These are phyloP conservation scores for Scytalidium lignicola DNA, from an alignment of 2,329 filamentous ascomycete species.

Conservation along the genomic window DNA sequence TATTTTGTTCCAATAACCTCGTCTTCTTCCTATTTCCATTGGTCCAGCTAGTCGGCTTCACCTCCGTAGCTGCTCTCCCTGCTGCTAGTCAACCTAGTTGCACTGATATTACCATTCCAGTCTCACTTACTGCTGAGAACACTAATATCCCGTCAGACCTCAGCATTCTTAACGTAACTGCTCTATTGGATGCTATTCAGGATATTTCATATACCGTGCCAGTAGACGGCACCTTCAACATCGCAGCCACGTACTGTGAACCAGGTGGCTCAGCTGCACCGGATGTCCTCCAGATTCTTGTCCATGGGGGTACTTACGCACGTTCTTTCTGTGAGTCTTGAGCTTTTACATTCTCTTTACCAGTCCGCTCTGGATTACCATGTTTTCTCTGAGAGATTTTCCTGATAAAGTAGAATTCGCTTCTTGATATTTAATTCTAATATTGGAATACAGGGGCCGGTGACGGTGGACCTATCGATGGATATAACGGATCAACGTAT, in stretches of 20 bases:
- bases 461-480: constrained; percentile 8
- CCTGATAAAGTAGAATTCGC: background rate
- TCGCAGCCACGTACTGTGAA: constrained; percentile 16
- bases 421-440: background rate
- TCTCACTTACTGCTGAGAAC: background rate
- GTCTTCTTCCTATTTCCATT: too few relatives aligned
- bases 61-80: too few relatives aligned
- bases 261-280: background rate
- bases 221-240: constrained; percentile 11
- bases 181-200: background rate
- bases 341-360: background rate
- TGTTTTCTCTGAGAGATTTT: too few relatives aligned
- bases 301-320: constrained; percentile 20
- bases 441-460: constrained; percentile 12
- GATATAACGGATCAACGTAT: constrained; percentile 12
- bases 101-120: constrained; percentile 1
- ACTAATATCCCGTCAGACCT: background rate
- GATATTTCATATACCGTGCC: background rate
- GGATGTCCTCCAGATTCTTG: constrained; percentile 16
- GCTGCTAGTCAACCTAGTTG: background rate
- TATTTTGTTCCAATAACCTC: too few relatives aligned
- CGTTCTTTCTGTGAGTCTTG: constrained; percentile 11
- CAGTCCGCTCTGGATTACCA: too few relatives aligned
- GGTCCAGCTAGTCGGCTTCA: too few relatives aligned
- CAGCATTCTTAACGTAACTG: background rate